phyloP scores from a whole-genome alignment of 371 early-diverging fungal genomes.

The Chytridium lagenaria region DNA sequence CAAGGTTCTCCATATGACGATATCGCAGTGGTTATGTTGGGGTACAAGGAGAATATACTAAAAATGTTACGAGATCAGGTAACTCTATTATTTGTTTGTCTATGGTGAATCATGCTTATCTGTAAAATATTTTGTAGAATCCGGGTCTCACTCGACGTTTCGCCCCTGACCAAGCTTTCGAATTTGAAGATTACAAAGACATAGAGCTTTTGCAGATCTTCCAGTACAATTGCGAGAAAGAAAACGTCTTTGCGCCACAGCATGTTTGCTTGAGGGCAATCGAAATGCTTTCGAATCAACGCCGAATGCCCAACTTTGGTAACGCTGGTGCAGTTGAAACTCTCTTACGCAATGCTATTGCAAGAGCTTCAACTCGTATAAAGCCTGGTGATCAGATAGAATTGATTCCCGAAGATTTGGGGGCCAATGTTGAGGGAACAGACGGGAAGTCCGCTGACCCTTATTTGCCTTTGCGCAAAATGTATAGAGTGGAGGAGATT shows the following conservation, averaged over 20 bases:
- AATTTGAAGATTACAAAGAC: constrained; percentile 45
- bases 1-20: constrained; percentile 45
- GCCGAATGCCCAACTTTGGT: constrained; percentile 45
- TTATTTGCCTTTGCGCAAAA: constrained; percentile 21
- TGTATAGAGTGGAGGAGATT: constrained; percentile 36
- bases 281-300: constrained; percentile 36
- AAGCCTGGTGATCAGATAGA: neutral
- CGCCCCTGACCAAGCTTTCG: constrained; percentile 40
- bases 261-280: constrained; percentile 26
- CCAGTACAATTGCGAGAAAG: constrained; percentile 19
- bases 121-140: constrained; percentile 24
- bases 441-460: constrained; percentile 23
- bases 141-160: constrained; percentile 49
- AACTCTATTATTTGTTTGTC: neutral
- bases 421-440: neutral
- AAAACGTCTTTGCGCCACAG: constrained; percentile 25
- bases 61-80: constrained; percentile 7
- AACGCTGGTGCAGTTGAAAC: constrained; percentile 48
- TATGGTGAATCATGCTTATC: neutral
- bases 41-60: constrained; percentile 35
- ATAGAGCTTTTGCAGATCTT: constrained; percentile 40
- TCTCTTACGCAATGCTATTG: constrained; percentile 38
- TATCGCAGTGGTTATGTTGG: constrained; percentile 43
- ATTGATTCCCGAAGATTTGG: constrained; percentile 36
- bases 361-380: constrained; percentile 31